Percentiles rank a stretch among this genome's conserved stretches.
Evolutionary conservation across 2,329 filamentous ascomycete species (phyloP).

Genomic region (Endothia cerciana): DNA sequence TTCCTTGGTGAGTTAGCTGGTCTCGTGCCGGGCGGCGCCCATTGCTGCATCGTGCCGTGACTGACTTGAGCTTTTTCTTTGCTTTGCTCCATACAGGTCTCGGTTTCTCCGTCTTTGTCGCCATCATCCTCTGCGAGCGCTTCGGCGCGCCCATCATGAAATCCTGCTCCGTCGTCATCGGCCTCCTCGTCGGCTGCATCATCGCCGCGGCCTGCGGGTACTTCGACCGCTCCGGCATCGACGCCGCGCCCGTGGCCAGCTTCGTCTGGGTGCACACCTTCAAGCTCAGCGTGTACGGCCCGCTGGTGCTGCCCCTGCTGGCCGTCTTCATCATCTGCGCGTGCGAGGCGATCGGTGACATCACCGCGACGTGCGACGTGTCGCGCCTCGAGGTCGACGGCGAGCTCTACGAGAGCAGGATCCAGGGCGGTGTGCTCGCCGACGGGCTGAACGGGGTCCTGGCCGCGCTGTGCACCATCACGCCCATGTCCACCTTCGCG

Average conservation of each 20-base stretch:
- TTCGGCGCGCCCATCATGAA: conserved; percentile 87
- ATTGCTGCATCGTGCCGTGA: too few species aligned
- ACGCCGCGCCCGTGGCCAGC: conserved; percentile 69
- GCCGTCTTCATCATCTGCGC: conserved; percentile 73
- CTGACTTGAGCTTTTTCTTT: too few species aligned
- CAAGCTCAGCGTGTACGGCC: conserved; percentile 70
- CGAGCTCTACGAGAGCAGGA: conserved; percentile 71
- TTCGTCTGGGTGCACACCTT: conserved; percentile 84
- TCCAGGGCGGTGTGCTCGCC: conserved; percentile 78
- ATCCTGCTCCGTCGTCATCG: conserved; percentile 74
- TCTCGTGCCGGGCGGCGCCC: too few species aligned
- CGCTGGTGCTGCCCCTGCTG: conserved; percentile 73
- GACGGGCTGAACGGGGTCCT: conserved; percentile 78
- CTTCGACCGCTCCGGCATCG: conserved; percentile 74
- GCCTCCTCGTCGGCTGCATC: conserved; percentile 75
- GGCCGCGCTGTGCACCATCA: conserved; percentile 77
- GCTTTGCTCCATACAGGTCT: too few species aligned
- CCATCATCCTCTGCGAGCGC: conserved; percentile 79
- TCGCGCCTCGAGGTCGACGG: conserved; percentile 76
- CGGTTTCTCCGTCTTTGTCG: conserved; percentile 78
- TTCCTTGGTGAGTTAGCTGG: conserved; percentile 61
- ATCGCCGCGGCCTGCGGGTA: conserved; percentile 79
- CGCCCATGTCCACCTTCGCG: conserved; percentile 79
- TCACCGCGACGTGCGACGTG: conserved; percentile 81
- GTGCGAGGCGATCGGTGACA: conserved; percentile 80